Evolutionary conservation across 768 basidiomycete genomes (phyloP).

Genomic region (Mycena crocata): DNA sequence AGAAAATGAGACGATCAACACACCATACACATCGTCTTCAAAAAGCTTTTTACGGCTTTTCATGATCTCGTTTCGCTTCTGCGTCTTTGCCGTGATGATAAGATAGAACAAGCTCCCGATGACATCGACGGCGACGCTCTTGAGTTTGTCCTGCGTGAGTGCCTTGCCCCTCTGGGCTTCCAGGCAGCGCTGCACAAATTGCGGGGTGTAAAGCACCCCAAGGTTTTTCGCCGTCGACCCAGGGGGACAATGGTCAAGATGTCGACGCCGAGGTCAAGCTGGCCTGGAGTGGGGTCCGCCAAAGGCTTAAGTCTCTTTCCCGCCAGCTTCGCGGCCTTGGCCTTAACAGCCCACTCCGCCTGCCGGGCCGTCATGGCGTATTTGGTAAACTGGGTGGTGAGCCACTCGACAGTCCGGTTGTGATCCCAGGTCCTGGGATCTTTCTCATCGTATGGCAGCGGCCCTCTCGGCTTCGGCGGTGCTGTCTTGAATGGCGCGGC

Average conservation of each 20-base stretch:
- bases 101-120: conserved; percentile 42
- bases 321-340: conserved; percentile 7
- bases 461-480: conserved; percentile 42
- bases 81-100: conserved; percentile 45
- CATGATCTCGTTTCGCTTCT: conserved; percentile 45
- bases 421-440: conserved; percentile 50
- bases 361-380: conserved; percentile 24
- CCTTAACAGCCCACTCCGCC: conserved; percentile 26
- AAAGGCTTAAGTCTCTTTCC: conserved; percentile 26
- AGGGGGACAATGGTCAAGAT: conserved; percentile 42
- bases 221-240: conserved; percentile 44
- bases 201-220: conserved; percentile 42
- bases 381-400: conserved; percentile 39
- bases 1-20: background rate
- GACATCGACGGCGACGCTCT: conserved; percentile 37
- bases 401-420: conserved; percentile 42
- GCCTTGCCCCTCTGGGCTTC: conserved; percentile 30
- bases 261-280: conserved; percentile 39
- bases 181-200: conserved; percentile 45
- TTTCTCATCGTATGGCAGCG: conserved; percentile 43
- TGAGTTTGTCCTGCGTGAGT: conserved; percentile 34
- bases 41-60: conserved; percentile 45
- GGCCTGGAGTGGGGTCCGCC: background rate
- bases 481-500: conserved; percentile 47
- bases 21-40: conserved; percentile 40